Base-by-base conservation (phyloP, 2,329 filamentous ascomycete genomes). In the Coniella vitis region DNA sequence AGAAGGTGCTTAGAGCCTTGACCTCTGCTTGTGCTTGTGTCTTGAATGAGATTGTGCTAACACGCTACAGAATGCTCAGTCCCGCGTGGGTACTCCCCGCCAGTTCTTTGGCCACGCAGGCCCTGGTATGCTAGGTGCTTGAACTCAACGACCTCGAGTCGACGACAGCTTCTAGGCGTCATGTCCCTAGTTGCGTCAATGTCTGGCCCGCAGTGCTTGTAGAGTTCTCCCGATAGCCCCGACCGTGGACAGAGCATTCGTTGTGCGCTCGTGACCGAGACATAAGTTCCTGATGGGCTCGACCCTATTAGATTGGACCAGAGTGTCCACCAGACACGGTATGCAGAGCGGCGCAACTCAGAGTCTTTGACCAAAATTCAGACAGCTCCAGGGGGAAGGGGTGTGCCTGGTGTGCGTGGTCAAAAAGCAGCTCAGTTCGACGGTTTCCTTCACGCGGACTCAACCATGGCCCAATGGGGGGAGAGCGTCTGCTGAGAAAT, bases 121-220 rank as follows among this genome's bases (percentile, higher is more conserved):
- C 22, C 72, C 77, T 48, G 77, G 77, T 47, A 78, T 79, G 72
- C 74, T 78, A 50, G 74, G 75, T 52, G 77, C 73, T 61, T 82
- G 71, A 70, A 29, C 51, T 10, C 40, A 51, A 40, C 51, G 48
- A 47, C 38, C 37, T 38, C 61, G 62, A 55, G 53, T 56, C 43
- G 40, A 54, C 32, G 54, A 51, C 45, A 41, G 51, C 44, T 25
- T 32, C 29, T 40, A 31, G 45, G 42, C 45, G 44, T 34, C 46
- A 42, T 47, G 20, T 16, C 41, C 39, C 40, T 53, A 37, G 51
- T 48, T 35, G 17, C 32, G 29, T 47, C 22, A 44, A 44, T 40
- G 34, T 5, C 19, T 4, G 31, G 13, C 45, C 39, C 44, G 19
- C 47, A 25, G 39, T 40, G 31, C 10, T 16, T 7, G 35, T 47